phyloP scores from a whole-genome alignment of 2,329 filamentous ascomycete species.

The Thermochaetoides dissita region DNA sequence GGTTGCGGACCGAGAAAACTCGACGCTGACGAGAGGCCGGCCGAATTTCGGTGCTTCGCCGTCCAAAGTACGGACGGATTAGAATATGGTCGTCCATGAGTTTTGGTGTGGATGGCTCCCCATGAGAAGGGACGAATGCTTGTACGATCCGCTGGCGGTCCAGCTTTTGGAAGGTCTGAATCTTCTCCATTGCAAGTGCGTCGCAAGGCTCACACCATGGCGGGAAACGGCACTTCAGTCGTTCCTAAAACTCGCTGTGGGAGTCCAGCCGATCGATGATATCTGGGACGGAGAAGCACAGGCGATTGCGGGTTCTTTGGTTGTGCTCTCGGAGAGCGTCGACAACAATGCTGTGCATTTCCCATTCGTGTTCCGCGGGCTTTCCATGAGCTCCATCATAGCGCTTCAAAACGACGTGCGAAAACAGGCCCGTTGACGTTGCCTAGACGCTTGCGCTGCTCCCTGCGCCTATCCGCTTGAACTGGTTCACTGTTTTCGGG shows the following conservation, averaged over 20 bases:
- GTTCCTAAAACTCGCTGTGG: too few species aligned
- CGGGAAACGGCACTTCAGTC: not conserved
- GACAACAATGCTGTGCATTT: not conserved
- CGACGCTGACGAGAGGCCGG: not conserved
- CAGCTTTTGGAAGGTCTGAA: not conserved
- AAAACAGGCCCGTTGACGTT: too few species aligned
- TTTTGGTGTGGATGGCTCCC: not conserved
- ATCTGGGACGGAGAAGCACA: too few species aligned
- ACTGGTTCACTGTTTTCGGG: too few species aligned
- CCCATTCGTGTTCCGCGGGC: not conserved
- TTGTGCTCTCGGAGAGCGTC: not conserved
- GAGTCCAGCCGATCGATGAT: too few species aligned
- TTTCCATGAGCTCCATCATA: not conserved
- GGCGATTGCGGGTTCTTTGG: too few species aligned
- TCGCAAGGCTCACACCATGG: not conserved
- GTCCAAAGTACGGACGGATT: conserved; percentile 34
- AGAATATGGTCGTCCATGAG: conserved; percentile 31
- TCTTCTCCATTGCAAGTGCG: not conserved
- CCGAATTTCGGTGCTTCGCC: conserved; percentile 8
- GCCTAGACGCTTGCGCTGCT: not conserved
- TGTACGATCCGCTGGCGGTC: not conserved
- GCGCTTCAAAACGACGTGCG: not conserved
- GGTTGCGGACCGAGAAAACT: conserved; percentile 33
- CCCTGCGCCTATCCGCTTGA: not conserved
- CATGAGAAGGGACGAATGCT: not conserved